Base-by-base conservation (phyloP, 2,329 filamentous ascomycete genomes). In the Aureobasidium namibiae region DNA sequence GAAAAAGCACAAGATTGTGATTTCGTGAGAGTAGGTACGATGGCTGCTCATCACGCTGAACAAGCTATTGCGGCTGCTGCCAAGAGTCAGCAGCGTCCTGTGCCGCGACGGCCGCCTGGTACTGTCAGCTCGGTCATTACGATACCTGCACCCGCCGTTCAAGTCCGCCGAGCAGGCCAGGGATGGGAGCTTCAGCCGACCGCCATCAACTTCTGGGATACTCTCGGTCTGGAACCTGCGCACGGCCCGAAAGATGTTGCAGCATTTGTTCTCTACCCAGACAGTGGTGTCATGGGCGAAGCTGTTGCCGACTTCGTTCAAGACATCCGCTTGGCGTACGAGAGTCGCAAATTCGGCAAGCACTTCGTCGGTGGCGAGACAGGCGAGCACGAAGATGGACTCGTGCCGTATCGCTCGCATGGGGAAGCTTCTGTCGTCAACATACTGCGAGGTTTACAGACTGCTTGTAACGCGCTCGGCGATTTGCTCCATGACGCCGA, bases 181-280 rank as follows among this genome's bases (percentile, higher is more conserved):
- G 82, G 81, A 49, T 80, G 91, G 59, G 89, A 90, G 11, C 77
- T 95, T 39, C 76, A 92, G 23, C 88, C 90, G 1, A 82, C 89
- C 0, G 87, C 88, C 0, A 75, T 92, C 21, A 75, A 80, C 1
- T 95, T 94, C 67, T 95, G 90, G 90, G 89, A 94, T 68, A 85
- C 86, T 48, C 75, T 95, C 18, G 88, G 89, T 0, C 78, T 95
- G 1, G 83, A 83, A 1, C 90, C 90, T 3, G 82, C 83, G 9
- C 83, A 83, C 61, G 87, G 88, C 0, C 68, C 77, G 8, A 95
- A 95, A 70, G 83, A 92, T 62, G 75, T 94, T 31, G 79, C 81
- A 36, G 81, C 85, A 0, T 81, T 89, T 49, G 90, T 87, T 67
- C 76, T 94, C 1, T 88, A 86, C 63, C 89, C 89, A 0, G 76